Base-by-base conservation (phyloP, 768 basidiomycete genomes). In the Phaeotremella fagi region DNA sequence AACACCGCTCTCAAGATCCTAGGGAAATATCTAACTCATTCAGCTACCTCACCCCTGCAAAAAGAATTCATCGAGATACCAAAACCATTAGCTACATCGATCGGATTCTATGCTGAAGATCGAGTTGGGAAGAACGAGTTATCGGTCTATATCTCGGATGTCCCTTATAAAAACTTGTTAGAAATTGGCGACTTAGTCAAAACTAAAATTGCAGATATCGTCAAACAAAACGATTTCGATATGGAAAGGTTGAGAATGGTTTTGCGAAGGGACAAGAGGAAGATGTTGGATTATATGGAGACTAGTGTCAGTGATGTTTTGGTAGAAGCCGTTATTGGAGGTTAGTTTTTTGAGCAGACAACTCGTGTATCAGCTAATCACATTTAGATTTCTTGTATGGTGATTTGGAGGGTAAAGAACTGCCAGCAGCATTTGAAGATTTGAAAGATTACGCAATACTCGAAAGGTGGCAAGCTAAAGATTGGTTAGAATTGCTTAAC, bases 41-140 rank as follows among this genome's bases (percentile, higher is more conserved):
- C 73, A 0, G 70, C 77, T 1, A 73, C 77, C 27, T 68, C 75
- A 6, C 78, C 78, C 2, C 64, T 80, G 23, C 71, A 73, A 66
- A 95, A 92, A 75, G 88, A 91, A 73, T 95, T 86, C 57, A 80
- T 98, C 36, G 95, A 99, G 74, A 87, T 85, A 47, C 84, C 90
- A 60, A 83, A 85, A 44, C 95, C 95, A 0, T 80, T 88, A 46
- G 95, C 90, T 53, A 77, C 76, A 2, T 63, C 89, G 57, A 86
- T 99, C 65, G 87, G 85, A 64, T 87, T 97, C 62, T 81, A 82
- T 54, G 84, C 89, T 64, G 85, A 87, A 35, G 80, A 81, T 29
- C 80, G 89, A 15, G 84, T 86, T 2, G 85, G 84, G 15, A 78
- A 80, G 44, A 80, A 83, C 33, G 84, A 87, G 69, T 72, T 98